phyloP scores from a whole-genome alignment of 129 eudicot genomes.

The Dittrichia graveolens region DNA sequence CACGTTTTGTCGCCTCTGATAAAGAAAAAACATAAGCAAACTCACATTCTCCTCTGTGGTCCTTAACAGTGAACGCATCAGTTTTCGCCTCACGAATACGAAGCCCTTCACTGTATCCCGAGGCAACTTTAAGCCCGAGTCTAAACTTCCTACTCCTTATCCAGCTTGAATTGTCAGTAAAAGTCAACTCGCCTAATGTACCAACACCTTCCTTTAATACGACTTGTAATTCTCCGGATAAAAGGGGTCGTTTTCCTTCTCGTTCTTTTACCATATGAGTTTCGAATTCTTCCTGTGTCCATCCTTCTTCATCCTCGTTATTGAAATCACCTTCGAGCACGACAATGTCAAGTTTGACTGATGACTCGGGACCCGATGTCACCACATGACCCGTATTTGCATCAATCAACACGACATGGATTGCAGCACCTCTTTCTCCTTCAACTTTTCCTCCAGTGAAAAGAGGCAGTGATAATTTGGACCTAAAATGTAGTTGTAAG shows the following conservation, averaged over 20 bases:
- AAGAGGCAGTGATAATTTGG: slow-evolving; percentile 89
- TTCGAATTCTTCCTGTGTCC: slow-evolving; percentile 93
- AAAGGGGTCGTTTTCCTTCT: slow-evolving; percentile 97
- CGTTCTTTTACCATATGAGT: slow-evolving; percentile 95
- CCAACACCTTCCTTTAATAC: slow-evolving; percentile 91
- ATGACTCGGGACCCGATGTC: slow-evolving; percentile 82
- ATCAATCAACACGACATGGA: slow-evolving; percentile 82
- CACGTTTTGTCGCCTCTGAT: background rate
- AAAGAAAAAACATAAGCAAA: slow-evolving; percentile 6
- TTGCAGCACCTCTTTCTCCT: slow-evolving; percentile 94
- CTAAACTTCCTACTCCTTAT: slow-evolving; percentile 96
- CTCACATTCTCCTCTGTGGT: slow-evolving; percentile 99
- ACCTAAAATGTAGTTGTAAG: slow-evolving; percentile 80
- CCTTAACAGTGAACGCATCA: slow-evolving; percentile 92
- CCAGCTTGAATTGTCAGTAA: slow-evolving; percentile 99
- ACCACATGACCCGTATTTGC: slow-evolving; percentile 76
- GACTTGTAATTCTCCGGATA: slow-evolving; percentile 87
- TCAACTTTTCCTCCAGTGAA: slow-evolving; percentile 97
- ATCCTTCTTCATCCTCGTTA: slow-evolving; percentile 84
- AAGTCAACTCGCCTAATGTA: slow-evolving; percentile 88
- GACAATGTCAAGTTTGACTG: slow-evolving; percentile 75
- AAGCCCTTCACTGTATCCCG: slow-evolving; percentile 67
- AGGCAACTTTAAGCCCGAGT: slow-evolving; percentile 79
- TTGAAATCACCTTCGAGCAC: slow-evolving; percentile 99
- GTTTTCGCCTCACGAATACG: slow-evolving; percentile 95